Conservation (phyloP, 139 green algal genomes). For the Chlamydomonas applanata region DNA sequence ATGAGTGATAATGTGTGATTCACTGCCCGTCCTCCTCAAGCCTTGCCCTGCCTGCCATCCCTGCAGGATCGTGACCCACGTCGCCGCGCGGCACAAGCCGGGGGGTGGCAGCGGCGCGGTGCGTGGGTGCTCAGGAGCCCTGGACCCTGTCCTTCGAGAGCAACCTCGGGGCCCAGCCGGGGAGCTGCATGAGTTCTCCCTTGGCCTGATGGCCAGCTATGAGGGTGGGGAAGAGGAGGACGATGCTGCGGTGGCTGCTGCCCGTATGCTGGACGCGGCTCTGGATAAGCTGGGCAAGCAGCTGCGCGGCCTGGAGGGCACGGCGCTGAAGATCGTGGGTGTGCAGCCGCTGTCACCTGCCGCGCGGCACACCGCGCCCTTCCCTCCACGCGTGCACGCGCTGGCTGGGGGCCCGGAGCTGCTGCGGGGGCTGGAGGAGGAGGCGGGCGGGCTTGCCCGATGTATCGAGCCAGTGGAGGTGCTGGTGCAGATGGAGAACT, state of each 20-base stretch:
- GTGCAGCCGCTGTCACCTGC: conserved; percentile 61
- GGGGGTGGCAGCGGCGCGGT: too few species aligned
- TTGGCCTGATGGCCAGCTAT: too few species aligned
- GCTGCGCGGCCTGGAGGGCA: conserved; percentile 52
- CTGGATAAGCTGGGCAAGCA: conserved; percentile 67
- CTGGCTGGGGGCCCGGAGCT: conserved; percentile 43
- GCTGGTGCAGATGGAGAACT: conserved; percentile 77
- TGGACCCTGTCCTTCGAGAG: conserved; percentile 25
- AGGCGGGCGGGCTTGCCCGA: conserved; percentile 34
- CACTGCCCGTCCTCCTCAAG: too few species aligned
- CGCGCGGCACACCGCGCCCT: conserved; percentile 54
- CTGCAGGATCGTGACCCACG: conserved; percentile 46
- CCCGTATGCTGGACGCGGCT: conserved; percentile 49
- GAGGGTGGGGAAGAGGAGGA: background rate
- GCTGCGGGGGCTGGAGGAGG: background rate
- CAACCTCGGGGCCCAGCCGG: too few species aligned
- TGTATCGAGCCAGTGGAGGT: conserved; percentile 70
- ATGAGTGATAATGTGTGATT: too few species aligned
- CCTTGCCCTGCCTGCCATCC: background rate
- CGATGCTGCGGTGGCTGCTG: conserved; percentile 30
- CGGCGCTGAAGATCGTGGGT: conserved; percentile 64
- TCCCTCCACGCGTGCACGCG: conserved; percentile 67
- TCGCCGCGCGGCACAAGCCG: conserved; percentile 39
- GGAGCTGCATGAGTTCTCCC: too few species aligned
- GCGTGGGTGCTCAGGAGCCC: conserved; percentile 16